phyloP scores from a whole-genome alignment of 441 rosid species.

The Metrosideros polymorpha region DNA sequence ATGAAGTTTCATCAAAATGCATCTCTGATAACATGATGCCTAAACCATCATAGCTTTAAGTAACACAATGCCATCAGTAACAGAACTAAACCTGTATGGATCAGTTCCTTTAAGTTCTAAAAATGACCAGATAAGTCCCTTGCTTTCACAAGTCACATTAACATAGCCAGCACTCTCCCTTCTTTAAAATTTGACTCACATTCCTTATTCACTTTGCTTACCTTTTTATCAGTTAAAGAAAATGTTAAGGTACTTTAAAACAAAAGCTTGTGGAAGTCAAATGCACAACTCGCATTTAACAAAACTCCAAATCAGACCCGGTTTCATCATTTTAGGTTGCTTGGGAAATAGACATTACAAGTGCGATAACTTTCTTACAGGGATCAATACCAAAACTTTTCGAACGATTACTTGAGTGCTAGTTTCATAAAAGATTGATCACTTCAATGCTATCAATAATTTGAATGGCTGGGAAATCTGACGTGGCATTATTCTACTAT shows the following conservation, averaged over 20 bases:
- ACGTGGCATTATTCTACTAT: background rate
- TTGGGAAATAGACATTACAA: background rate
- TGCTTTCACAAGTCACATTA: background rate
- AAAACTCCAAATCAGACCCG: background rate
- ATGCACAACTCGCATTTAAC: background rate
- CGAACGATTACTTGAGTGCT: background rate
- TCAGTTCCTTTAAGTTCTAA: background rate
- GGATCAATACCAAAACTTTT: background rate
- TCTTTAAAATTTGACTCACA: background rate
- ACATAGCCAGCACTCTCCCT: background rate
- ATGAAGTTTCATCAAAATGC: background rate
- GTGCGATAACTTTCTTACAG: background rate
- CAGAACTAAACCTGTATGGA: background rate
- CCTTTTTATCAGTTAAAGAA: background rate
- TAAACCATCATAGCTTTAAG: background rate
- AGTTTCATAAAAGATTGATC: background rate
- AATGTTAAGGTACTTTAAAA: background rate
- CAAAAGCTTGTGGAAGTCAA: background rate
- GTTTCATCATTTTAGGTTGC: background rate
- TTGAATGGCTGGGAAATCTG: background rate
- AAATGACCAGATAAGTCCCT: background rate
- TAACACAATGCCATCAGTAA: background rate
- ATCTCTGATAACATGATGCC: background rate
- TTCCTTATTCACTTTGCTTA: background rate
- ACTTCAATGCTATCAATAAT: background rate